Percentiles rank a stretch among this genome's conserved stretches.
phyloP scores from a whole-genome alignment of 441 rosid genomes.

The Daphne laureola region DNA sequence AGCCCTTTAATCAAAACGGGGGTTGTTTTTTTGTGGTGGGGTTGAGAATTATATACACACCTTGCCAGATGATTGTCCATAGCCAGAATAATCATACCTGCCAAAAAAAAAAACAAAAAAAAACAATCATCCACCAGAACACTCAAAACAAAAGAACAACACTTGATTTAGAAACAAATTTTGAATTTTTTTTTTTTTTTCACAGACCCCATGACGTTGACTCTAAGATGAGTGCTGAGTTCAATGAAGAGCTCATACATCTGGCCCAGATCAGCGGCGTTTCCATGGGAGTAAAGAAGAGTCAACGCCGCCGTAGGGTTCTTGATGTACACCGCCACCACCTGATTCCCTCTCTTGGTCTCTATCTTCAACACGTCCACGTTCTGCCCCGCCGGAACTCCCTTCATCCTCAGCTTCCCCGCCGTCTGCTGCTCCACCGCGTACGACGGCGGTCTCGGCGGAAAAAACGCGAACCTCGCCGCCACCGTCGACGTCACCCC shows the following conservation, averaged over 20 bases:
- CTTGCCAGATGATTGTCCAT: slow-evolving; percentile 88
- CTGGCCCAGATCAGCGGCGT: slow-evolving; percentile 96
- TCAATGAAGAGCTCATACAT: slow-evolving; percentile 73
- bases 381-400: slow-evolving; percentile 44
- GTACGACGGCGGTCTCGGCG: slow-evolving; percentile 85
- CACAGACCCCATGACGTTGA: slow-evolving; percentile 80
- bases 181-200: no score
- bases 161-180: not conserved
- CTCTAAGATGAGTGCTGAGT: slow-evolving; percentile 73
- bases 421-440: slow-evolving; percentile 35
- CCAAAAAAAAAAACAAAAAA: slow-evolving; percentile 14
- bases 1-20: not conserved
- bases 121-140: not conserved
- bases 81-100: slow-evolving; percentile 94
- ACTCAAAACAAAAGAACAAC: not conserved
- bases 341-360: slow-evolving; percentile 77
- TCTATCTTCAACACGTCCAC: slow-evolving; percentile 57
- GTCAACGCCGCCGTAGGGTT: slow-evolving; percentile 71
- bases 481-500: slow-evolving; percentile 82
- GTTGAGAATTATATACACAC: slow-evolving; percentile 29
- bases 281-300: slow-evolving; percentile 75
- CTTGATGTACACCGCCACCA: slow-evolving; percentile 69
- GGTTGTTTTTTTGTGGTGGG: not conserved
- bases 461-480: slow-evolving; percentile 91
- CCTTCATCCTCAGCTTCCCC: slow-evolving; percentile 56